Conservation (phyloP, 805 yeast species). For the Priceomyces fermenticarens region DNA sequence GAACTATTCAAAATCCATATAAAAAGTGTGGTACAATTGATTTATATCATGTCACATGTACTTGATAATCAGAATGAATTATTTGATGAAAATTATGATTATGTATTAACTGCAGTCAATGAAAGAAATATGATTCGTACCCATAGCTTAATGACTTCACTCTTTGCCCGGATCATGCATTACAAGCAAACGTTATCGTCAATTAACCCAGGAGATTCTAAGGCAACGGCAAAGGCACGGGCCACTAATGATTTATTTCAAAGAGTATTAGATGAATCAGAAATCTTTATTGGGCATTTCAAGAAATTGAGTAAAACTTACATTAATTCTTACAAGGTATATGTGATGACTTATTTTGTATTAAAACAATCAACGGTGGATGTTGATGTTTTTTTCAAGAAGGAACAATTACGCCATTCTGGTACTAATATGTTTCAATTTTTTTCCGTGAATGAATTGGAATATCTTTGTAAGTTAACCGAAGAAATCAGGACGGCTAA, state of each 20-base stretch:
- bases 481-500: slow-evolving; percentile 39
- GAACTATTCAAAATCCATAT: slow-evolving; percentile 41
- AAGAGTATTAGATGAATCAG: slow-evolving; percentile 35
- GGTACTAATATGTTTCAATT: slow-evolving; percentile 40
- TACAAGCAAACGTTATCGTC: slow-evolving; percentile 31
- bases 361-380: slow-evolving; percentile 40
- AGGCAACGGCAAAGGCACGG: slow-evolving; percentile 21
- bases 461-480: slow-evolving; percentile 32
- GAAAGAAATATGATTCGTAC: slow-evolving; percentile 41
- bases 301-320: slow-evolving; percentile 33
- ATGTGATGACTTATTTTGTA: slow-evolving; percentile 40
- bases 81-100: slow-evolving; percentile 40
- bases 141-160: slow-evolving; percentile 35
- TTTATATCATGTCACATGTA: slow-evolving; percentile 41
- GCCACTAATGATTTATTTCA: slow-evolving; percentile 31
- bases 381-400: slow-evolving; percentile 32
- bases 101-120: slow-evolving; percentile 30
- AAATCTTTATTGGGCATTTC: slow-evolving; percentile 42
- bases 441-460: slow-evolving; percentile 32
- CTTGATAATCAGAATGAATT: slow-evolving; percentile 40
- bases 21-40: slow-evolving; percentile 39
- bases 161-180: slow-evolving; percentile 38
- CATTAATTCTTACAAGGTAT: slow-evolving; percentile 38
- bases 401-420: slow-evolving; percentile 20
- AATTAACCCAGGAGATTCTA: slow-evolving; percentile 12